Conservation (phyloP, 306 rosid species). For the Corylus avellana region DNA sequence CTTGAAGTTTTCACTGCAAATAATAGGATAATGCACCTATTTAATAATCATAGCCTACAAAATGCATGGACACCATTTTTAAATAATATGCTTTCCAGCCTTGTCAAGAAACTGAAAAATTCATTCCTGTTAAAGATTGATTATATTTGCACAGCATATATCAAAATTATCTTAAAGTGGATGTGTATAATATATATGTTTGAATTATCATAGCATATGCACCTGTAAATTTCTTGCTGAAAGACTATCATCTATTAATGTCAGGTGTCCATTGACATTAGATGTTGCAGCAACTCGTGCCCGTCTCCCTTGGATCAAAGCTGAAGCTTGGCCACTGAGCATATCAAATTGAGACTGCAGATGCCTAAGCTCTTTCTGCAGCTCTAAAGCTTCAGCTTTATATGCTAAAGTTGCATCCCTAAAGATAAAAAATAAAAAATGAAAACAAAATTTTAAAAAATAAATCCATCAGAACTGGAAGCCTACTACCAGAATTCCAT, state of each 20-base stretch:
- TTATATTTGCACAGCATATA: background rate
- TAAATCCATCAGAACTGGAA: constrained; percentile 9
- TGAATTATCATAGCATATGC: background rate
- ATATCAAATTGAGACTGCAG: constrained; percentile 80
- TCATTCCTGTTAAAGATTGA: background rate
- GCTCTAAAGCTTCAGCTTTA: constrained; percentile 74
- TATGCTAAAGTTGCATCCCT: constrained; percentile 81
- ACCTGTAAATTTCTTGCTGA: constrained; percentile 93
- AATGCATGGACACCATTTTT: background rate
- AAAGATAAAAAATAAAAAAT: constrained; percentile 13
- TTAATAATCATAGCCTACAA: background rate
- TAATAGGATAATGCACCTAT: background rate
- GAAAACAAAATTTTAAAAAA: background rate
- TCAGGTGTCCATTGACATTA: constrained; percentile 78
- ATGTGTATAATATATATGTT: background rate
- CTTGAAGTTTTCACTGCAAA: background rate
- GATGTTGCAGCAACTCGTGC: constrained; percentile 95
- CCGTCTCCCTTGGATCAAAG: constrained; percentile 88
- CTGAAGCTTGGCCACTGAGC: constrained; percentile 81
- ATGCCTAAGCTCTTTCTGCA: constrained; percentile 72
- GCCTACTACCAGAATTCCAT: background rate
- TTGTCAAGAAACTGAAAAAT: background rate
- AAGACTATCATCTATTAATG: constrained; percentile 73
- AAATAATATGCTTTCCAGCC: background rate
- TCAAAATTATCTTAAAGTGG: background rate